These are phyloP conservation scores for Dactylonectria macrodidyma DNA, from an alignment of 2,329 filamentous ascomycete species.

Conservation along the genomic window DNA sequence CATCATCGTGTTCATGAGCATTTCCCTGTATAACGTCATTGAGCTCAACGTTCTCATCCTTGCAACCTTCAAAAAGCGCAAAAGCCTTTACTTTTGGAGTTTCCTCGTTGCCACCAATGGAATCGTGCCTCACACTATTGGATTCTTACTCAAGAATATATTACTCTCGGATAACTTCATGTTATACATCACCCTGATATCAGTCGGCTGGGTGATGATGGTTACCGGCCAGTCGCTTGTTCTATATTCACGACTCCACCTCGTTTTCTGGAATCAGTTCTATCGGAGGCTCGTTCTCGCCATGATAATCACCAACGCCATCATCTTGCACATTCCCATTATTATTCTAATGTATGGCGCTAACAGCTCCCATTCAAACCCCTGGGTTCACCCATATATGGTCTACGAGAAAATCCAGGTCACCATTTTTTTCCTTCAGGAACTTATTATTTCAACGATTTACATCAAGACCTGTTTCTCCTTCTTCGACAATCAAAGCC, in stretches of 20 bases:
- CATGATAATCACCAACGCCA: slow-evolving; percentile 70
- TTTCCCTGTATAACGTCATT: slow-evolving; percentile 53
- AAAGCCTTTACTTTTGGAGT: slow-evolving; percentile 57
- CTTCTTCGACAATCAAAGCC: slow-evolving; percentile 56
- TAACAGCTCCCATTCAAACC: slow-evolving; percentile 50
- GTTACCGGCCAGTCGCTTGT: slow-evolving; percentile 74
- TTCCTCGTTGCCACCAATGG: slow-evolving; percentile 53
- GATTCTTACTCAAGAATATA: slow-evolving; percentile 59
- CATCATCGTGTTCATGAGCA: slow-evolving; percentile 49
- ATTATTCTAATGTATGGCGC: slow-evolving; percentile 69
- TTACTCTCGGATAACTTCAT: background rate
- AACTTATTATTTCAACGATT: slow-evolving; percentile 65
- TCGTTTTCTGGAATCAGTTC: slow-evolving; percentile 66
- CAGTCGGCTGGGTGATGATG: slow-evolving; percentile 59
- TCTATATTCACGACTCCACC: slow-evolving; percentile 73
- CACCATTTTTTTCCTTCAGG: slow-evolving; percentile 69
- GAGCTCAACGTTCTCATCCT: slow-evolving; percentile 54
- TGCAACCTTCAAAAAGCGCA: slow-evolving; percentile 51
- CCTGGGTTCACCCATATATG: slow-evolving; percentile 30
- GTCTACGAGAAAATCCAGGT: slow-evolving; percentile 62
- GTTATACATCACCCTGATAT: slow-evolving; percentile 40
- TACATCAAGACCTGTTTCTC: slow-evolving; percentile 57
- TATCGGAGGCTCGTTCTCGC: slow-evolving; percentile 64
- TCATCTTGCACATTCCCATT: slow-evolving; percentile 68
- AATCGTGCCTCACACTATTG: slow-evolving; percentile 55